Evolutionary conservation across 2,329 filamentous ascomycete genomes (phyloP), one percentile per base, ranked within the genome.

Genomic region (Talaromyces sp.): DNA sequence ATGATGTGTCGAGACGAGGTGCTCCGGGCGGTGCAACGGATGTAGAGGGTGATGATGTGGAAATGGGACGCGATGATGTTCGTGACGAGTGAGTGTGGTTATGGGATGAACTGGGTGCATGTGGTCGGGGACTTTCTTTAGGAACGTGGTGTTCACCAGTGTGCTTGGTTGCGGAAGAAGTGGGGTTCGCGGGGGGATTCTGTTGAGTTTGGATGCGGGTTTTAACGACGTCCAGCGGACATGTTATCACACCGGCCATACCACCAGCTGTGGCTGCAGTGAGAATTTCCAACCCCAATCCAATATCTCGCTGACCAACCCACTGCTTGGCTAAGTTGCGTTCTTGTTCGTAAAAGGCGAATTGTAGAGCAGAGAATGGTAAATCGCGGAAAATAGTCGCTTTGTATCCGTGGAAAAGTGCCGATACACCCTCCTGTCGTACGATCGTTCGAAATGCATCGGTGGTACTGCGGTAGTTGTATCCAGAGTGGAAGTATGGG

Each of bases 271-370:
- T 87, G 3, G 90, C 91, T 14, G 92, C 94, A 0, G 94, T 99
- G 13, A 95, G 73, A 20, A 97, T 87, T 70, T 99, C 94, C 33
- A 97, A 73, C 1, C 86, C 82, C 30, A 95, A 75, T 1, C 94
- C 94, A 48, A 99, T 95, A 53, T 97, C 90, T 52, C 87, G 84
- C 57, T 86, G 88, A 30, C 88, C 85, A 67, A 89, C 86, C 81
- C 88, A 95, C 48, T 85, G 73, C 66, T 88, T 88, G 1, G 94
- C 92, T 81, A 90, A 84, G 41, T 81, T 85, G 65, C 92, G 90
- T 69, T 92, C 92, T 72, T 97, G 90, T 73, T 99, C 94, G 78
- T 96, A 99, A 70, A 99, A 97, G 66, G 95, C 93, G 74, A 99
- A 97, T 69, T 99, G 94, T 10, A 99, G 77, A 0, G 94, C 94